phyloP scores from a whole-genome alignment of 75 land plant species.

The Picea glauca region DNA sequence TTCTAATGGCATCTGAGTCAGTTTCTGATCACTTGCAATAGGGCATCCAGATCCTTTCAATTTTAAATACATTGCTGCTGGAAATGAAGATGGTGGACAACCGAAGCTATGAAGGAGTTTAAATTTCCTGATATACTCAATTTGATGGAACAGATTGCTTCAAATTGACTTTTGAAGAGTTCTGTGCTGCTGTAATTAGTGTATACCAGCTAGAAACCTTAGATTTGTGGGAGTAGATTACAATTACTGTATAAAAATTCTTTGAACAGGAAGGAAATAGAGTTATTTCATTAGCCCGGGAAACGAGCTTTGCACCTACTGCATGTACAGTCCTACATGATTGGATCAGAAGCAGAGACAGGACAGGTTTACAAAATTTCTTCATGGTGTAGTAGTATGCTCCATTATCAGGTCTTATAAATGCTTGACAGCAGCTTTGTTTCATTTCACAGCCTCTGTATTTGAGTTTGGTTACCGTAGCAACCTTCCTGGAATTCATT shows the following conservation, averaged over 20 bases:
- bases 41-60: no score
- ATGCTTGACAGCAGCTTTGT: not conserved
- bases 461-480: not conserved
- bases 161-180: slow-evolving; percentile 77
- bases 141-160: slow-evolving; percentile 56
- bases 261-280: slow-evolving; percentile 85
- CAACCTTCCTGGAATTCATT: slow-evolving; percentile 5
- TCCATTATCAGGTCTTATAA: slow-evolving; percentile 45
- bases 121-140: no score
- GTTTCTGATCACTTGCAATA: no score
- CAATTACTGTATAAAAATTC: slow-evolving; percentile 62
- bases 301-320: slow-evolving; percentile 43
- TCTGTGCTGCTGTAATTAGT: slow-evolving; percentile 87
- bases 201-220: slow-evolving; percentile 76
- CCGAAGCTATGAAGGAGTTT: no score
- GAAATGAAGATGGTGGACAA: no score
- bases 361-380: slow-evolving; percentile 75
- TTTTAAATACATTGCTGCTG: no score
- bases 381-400: slow-evolving; percentile 72
- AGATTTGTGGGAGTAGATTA: slow-evolving; percentile 82
- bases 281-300: slow-evolving; percentile 63
- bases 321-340: slow-evolving; percentile 55
- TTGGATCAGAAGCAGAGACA: slow-evolving; percentile 68
- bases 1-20: no score
- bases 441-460: not conserved